These are phyloP conservation scores for Copromyces sp. DNA, from an alignment of 495 filamentous ascomycete genomes.

Conservation along the genomic window DNA sequence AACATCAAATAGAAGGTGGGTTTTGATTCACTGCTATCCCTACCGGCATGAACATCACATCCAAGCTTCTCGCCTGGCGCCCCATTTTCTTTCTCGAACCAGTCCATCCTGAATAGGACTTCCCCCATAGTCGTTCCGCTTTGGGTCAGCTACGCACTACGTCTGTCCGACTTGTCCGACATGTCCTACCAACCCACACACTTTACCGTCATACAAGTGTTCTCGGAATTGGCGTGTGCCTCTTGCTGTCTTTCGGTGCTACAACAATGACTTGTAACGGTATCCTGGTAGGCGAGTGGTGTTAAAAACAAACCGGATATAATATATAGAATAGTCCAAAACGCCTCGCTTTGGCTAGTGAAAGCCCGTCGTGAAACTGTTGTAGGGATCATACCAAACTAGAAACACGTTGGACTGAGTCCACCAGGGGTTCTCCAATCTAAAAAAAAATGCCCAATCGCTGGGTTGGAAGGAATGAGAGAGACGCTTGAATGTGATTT, in stretches of 20 bases:
- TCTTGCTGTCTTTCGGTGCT: background rate
- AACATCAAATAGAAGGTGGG: no score
- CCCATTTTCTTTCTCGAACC: background rate
- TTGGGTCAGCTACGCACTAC: background rate
- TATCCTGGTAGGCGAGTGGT: no score
- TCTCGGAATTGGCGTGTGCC: background rate
- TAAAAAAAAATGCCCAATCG: no score
- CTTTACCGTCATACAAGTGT: background rate
- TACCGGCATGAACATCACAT: background rate
- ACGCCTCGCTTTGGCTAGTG: no score
- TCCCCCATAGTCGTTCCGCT: background rate
- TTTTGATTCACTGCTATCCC: background rate
- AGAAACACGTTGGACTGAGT: no score
- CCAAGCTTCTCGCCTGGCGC: background rate
- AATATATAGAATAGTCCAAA: no score
- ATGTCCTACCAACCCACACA: background rate
- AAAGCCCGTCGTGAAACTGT: no score
- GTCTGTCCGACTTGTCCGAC: background rate
- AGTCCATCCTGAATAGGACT: background rate
- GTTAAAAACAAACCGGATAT: no score
- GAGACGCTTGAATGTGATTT: no score
- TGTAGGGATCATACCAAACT: no score
- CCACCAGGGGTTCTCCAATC: no score
- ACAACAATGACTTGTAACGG: background rate
- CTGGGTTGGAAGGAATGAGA: no score